Evolutionary conservation across 495 filamentous ascomycete species (phyloP).

Genomic region (Aspergillus panamensis): DNA sequence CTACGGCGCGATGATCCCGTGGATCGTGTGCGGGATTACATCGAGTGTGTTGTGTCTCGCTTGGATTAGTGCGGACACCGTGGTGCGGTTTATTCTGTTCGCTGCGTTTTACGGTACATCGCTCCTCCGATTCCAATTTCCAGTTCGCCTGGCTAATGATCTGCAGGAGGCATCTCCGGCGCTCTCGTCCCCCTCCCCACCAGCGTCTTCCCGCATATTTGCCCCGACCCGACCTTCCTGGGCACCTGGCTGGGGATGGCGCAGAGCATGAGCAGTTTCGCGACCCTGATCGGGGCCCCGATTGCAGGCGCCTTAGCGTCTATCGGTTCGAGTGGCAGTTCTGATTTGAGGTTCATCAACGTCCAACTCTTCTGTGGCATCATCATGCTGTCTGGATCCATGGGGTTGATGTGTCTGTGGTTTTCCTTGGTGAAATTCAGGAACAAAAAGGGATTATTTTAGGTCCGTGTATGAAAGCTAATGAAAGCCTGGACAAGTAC

Average conservation of each 20-base stretch:
- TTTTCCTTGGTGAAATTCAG: conserved; percentile 21
- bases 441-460: conserved; percentile 25
- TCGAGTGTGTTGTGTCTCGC: conserved; percentile 24
- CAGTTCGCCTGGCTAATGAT: too few species aligned
- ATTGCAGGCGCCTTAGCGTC: conserved; percentile 55
- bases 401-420: conserved; percentile 21
- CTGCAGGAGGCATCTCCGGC: conserved; percentile 52
- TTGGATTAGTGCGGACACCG: conserved; percentile 56
- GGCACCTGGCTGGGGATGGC: conserved; percentile 70
- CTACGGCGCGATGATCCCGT: conserved; percentile 27
- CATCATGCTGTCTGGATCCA: conserved; percentile 20
- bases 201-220: conserved; percentile 60
- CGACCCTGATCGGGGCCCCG: conserved; percentile 62
- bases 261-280: conserved; percentile 65
- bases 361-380: conserved; percentile 29
- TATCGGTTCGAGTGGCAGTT: conserved; percentile 21
- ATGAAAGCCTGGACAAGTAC: not conserved
- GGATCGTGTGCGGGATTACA: conserved; percentile 24
- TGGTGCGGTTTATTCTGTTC: conserved; percentile 58
- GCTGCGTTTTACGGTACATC: conserved; percentile 58
- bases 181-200: conserved; percentile 62
- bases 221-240: conserved; percentile 52
- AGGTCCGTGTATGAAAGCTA: not conserved
- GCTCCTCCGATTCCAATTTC: not conserved
- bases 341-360: conserved; percentile 23